A percentile compares a stretch with the other conserved stretches of the same genome.
These are phyloP conservation scores for Arabidopsis hybrid DNA, from an alignment of 441 rosid genomes.

Conservation along the genomic window DNA sequence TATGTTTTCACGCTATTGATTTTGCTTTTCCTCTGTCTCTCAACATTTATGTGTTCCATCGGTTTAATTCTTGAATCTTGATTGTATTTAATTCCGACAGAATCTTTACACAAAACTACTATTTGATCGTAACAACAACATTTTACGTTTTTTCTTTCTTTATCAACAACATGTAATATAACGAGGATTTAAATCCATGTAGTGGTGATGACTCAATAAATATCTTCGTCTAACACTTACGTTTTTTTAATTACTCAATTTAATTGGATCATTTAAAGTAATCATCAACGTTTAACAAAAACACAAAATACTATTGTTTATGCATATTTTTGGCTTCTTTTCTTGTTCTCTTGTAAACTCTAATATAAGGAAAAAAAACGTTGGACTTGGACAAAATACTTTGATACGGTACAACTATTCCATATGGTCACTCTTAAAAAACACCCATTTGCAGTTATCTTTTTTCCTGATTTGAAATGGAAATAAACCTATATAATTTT, in stretches of 20 bases:
- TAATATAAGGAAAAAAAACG: conserved; percentile 34
- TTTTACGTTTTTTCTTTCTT: background rate
- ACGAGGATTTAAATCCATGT: background rate
- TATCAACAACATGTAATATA: background rate
- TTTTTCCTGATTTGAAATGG: conserved; percentile 14
- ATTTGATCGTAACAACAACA: background rate
- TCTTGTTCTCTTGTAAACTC: background rate
- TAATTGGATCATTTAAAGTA: background rate
- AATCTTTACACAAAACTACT: conserved; percentile 27
- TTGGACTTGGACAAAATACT: conserved; percentile 5
- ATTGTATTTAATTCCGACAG: conserved; percentile 12
- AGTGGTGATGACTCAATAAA: too few species aligned
- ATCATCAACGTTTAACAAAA: background rate
- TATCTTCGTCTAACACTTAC: background rate
- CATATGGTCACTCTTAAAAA: conserved; percentile 20
- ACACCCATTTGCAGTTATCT: conserved; percentile 5
- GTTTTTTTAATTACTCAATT: background rate
- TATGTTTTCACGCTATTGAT: conserved; percentile 18
- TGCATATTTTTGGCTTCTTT: background rate
- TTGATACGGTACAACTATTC: conserved; percentile 32
- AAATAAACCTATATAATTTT: background rate
- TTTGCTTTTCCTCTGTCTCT: background rate
- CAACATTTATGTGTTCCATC: conserved; percentile 29
- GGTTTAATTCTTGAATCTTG: conserved; percentile 29
- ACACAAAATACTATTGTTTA: conserved; percentile 2